A percentile compares a stretch with the other conserved stretches of the same genome.
Conservation (phyloP, 192 early-diverging fungal genomes). For the Allomyces macrogynus region DNA sequence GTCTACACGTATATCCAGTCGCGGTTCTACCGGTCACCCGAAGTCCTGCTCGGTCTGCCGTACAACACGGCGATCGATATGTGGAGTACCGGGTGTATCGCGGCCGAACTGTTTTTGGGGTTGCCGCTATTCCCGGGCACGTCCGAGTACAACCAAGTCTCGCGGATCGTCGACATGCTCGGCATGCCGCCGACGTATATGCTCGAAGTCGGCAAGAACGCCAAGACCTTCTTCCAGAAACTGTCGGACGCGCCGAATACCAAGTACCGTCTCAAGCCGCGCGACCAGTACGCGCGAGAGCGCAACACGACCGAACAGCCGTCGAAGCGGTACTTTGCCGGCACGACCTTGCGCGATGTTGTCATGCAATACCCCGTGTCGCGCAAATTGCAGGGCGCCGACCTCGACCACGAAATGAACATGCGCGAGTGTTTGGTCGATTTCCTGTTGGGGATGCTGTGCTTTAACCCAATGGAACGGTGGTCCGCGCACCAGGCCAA, state of each 20-base stretch:
- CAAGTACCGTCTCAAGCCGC: conserved; percentile 49
- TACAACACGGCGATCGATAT: conserved; percentile 90
- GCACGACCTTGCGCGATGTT: conserved; percentile 67
- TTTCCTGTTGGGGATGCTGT: conserved; percentile 73
- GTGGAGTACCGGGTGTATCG: conserved; percentile 97
- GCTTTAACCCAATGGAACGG: conserved; percentile 72
- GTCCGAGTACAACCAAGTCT: conserved; percentile 89
- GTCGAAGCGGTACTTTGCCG: conserved; percentile 83
- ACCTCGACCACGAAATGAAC: conserved; percentile 19
- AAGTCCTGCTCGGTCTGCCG: conserved; percentile 81
- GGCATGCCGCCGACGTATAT: conserved; percentile 77
- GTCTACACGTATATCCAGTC: conserved; percentile 98
- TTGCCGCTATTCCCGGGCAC: conserved; percentile 87
- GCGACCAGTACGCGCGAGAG: conserved; percentile 64
- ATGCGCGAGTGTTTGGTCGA: conserved; percentile 65
- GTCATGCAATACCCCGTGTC: conserved; percentile 66
- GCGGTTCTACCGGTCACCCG: conserved; percentile 90
- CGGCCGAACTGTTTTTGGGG: conserved; percentile 82
- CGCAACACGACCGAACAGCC: conserved; percentile 61
- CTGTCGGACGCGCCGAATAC: conserved; percentile 14
- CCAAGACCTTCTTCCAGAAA: conserved; percentile 58
- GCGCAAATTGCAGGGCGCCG: conserved; percentile 23
- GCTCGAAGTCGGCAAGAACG: conserved; percentile 78
- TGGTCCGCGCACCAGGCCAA: conserved; percentile 91
- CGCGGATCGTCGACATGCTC: conserved; percentile 77